Evolutionary conservation across 1,284 basidiomycete genomes (phyloP).

Genomic region (Trichosporon sp.): DNA sequence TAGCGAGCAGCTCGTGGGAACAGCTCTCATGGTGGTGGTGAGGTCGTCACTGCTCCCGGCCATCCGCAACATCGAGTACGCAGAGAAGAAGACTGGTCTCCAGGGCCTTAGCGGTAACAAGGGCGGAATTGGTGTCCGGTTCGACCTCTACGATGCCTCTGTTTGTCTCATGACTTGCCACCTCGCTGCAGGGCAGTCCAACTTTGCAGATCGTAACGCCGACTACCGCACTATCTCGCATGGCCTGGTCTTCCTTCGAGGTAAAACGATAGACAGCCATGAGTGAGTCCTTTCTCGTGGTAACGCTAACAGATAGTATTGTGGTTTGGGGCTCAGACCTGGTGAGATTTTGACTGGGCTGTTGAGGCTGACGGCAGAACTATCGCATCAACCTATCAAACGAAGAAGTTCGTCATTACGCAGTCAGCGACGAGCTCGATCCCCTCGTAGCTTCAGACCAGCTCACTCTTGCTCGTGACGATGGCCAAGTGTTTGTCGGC

Average conservation of each 20-base stretch:
- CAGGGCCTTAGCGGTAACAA: conserved; percentile 98
- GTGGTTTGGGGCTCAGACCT: conserved; percentile 92
- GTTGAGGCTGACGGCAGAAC: conserved; percentile 59
- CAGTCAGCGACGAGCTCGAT: conserved; percentile 68
- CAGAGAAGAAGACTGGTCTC: conserved; percentile 93
- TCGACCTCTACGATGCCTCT: conserved; percentile 85
- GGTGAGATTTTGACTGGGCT: conserved; percentile 31
- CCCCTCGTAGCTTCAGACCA: conserved; percentile 80
- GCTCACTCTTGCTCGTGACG: conserved; percentile 71
- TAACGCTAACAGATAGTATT: conserved; percentile 37
- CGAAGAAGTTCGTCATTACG: conserved; percentile 70
- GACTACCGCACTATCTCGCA: conserved; percentile 87
- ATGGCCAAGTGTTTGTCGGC: conserved; percentile 72
- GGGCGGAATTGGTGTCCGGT: conserved; percentile 87
- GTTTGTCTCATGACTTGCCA: conserved; percentile 93
- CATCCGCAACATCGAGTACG: conserved; percentile 87
- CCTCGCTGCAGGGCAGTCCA: conserved; percentile 88
- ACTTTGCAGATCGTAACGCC: conserved; percentile 85
- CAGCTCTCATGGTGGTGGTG: conserved; percentile 83
- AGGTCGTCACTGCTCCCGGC: conserved; percentile 73
- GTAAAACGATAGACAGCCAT: conserved; percentile 84
- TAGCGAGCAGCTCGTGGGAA: conserved; percentile 93
- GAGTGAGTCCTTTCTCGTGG: conserved; percentile 64
- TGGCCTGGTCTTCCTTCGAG: conserved; percentile 82
- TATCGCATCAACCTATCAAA: conserved; percentile 90